Conservation (phyloP, 441 rosid species). For the Erodium trifolium region DNA sequence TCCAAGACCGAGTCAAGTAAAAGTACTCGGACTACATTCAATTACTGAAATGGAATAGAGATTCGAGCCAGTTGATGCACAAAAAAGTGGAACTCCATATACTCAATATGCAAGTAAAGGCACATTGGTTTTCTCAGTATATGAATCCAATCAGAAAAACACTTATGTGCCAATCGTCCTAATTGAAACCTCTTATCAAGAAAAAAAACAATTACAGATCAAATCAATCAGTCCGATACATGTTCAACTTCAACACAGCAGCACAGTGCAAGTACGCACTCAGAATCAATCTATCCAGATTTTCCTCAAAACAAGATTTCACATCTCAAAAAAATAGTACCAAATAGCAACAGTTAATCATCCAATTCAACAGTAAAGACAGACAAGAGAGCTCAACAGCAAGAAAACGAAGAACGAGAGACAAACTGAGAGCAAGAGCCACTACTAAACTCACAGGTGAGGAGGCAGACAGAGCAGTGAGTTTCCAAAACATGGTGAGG, state of each 20-base stretch:
- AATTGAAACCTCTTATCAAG: neutral
- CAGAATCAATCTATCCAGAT: neutral
- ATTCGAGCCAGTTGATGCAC: neutral
- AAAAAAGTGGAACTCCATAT: neutral
- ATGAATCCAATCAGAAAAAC: neutral
- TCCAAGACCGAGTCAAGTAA: neutral
- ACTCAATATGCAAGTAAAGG: neutral
- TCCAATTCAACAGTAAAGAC: neutral
- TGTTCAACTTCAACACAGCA: neutral
- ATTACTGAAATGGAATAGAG: neutral
- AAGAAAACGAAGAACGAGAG: neutral
- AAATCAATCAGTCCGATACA: neutral
- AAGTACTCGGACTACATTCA: neutral
- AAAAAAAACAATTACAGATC: neutral
- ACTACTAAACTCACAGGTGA: neutral
- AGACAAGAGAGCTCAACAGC: neutral
- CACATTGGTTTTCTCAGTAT: neutral
- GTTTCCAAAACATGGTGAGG: constrained; percentile 6
- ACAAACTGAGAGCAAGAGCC: neutral
- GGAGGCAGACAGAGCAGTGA: constrained; percentile 3
- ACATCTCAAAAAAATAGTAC: neutral
- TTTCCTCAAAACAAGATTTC: neutral
- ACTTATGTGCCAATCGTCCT: neutral
- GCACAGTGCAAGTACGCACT: neutral
- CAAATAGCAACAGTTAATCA: neutral